Percentiles rank a stretch among this genome's conserved stretches.
Evolutionary conservation across 208 protist genomes (phyloP).

Genomic region (Strigomonas culicis): DNA sequence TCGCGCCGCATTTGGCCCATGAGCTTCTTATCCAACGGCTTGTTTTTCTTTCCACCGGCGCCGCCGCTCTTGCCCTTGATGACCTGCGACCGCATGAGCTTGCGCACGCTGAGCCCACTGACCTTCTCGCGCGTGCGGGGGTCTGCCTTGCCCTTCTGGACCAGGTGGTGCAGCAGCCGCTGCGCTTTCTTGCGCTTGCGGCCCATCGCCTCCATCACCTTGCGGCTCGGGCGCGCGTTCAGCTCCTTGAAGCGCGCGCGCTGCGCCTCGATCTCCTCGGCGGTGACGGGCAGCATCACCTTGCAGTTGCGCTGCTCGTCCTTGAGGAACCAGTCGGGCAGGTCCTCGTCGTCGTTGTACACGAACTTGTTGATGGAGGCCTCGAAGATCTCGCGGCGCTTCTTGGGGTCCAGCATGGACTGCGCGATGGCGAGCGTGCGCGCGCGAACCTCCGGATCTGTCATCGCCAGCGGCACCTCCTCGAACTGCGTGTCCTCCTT

Average conservation of each 20-base stretch:
- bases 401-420: constrained; percentile 82
- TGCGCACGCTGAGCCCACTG: constrained; percentile 66
- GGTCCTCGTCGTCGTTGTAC: constrained; percentile 87
- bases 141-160: constrained; percentile 89
- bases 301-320: constrained; percentile 90
- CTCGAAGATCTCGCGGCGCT: constrained; percentile 84
- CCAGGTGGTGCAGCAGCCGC: constrained; percentile 81
- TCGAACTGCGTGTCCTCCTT: constrained; percentile 77
- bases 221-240: constrained; percentile 96
- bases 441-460: constrained; percentile 79
- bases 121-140: constrained; percentile 83
- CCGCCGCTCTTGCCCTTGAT: constrained; percentile 48
- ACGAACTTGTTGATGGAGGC: constrained; percentile 86
- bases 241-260: constrained; percentile 88
- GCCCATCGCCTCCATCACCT: constrained; percentile 96
- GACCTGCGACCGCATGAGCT: constrained; percentile 84
- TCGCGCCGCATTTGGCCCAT: constrained; percentile 76
- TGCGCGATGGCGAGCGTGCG: constrained; percentile 85
- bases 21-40: constrained; percentile 67
- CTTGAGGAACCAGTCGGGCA: constrained; percentile 92
- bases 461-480: constrained; percentile 83
- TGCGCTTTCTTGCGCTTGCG: constrained; percentile 90
- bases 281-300: constrained; percentile 79
- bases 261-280: constrained; percentile 91
- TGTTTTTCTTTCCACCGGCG: constrained; percentile 72